Base-by-base conservation (phyloP, 768 basidiomycete species). In the Terana coerulea region DNA sequence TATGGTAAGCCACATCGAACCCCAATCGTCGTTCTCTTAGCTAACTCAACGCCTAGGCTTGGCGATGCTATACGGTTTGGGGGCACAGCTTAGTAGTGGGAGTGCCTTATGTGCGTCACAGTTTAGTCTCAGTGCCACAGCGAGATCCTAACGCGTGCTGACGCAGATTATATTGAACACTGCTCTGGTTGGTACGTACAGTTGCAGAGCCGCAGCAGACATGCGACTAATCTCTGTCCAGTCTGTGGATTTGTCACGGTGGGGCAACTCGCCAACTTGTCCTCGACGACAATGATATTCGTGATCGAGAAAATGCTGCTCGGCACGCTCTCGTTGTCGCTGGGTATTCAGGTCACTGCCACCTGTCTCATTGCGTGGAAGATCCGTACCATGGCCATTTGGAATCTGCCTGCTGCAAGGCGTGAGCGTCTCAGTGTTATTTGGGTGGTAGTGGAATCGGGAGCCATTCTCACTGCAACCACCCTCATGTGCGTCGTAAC, bases 61-160 rank as follows among this genome's bases (percentile, higher is more conserved):
- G 49, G 49, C 39, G 49, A 10, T 42, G 39, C 37, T 50, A 50
- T 15, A 26, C 34, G 5, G 49, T 42, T 3, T 50, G 49, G 49
- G n/a, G 21, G 10, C 33, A 30, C 9, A 50, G 33, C 24, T 15
- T 2, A 14, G 17, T 4, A 8, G 15, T 41, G n/a, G 29, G 11
- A 10, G 19, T 31, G 6, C n/a, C 25, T 17, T 41, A 42, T n/a
- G 49, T 50, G 24, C n/a, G 49, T 41, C 2, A n/a, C 11, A 6
- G 28, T 1, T 15, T 19, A n/a, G n/a, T n/a, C n/a, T n/a, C n/a
- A n/a, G n/a, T n/a, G n/a, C n/a, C n/a, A n/a, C n/a, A n/a, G n/a
- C n/a, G n/a, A n/a, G n/a, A n/a, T n/a, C n/a, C n/a, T n/a, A n/a
- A n/a, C n/a, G n/a, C n/a, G n/a, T n/a, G n/a, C n/a, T n/a, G n/a